Evolutionary conservation across 345 rosid species (phyloP).

Genomic region (Citrus australasica): DNA sequence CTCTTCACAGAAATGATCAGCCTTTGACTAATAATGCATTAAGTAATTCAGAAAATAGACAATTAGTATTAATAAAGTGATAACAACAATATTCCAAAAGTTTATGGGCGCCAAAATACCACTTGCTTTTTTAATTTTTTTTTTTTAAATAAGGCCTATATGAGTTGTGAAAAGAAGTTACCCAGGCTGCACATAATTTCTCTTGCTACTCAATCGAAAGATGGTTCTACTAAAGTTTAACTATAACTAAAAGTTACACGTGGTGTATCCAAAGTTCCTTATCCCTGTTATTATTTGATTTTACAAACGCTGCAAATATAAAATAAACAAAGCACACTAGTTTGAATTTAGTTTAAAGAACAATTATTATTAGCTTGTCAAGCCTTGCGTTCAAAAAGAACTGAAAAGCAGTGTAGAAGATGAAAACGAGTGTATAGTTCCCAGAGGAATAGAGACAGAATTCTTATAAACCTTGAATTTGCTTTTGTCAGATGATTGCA

Average conservation of each 20-base stretch:
- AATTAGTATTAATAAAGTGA: neutral
- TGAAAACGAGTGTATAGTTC: neutral
- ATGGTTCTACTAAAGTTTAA: neutral
- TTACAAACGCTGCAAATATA: neutral
- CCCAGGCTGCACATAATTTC: neutral
- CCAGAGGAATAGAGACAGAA: neutral
- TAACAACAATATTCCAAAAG: neutral
- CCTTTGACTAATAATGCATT: neutral
- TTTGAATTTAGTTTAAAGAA: neutral
- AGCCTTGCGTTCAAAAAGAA: neutral
- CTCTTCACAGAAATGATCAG: neutral
- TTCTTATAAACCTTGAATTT: constrained; percentile 76
- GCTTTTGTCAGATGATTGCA: constrained; percentile 93
- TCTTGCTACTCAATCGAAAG: neutral
- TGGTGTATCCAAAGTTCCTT: neutral
- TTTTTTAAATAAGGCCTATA: neutral
- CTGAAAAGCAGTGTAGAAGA: neutral
- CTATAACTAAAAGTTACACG: neutral
- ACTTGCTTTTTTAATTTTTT: neutral
- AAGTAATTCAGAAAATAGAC: neutral
- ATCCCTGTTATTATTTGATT: neutral
- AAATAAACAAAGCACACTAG: neutral
- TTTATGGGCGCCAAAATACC: neutral
- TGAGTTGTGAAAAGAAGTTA: neutral
- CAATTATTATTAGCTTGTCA: neutral